These are phyloP conservation scores for Geotrichum phurueaensis DNA, from an alignment of 1,139 yeast genomes.

Conservation along the genomic window DNA sequence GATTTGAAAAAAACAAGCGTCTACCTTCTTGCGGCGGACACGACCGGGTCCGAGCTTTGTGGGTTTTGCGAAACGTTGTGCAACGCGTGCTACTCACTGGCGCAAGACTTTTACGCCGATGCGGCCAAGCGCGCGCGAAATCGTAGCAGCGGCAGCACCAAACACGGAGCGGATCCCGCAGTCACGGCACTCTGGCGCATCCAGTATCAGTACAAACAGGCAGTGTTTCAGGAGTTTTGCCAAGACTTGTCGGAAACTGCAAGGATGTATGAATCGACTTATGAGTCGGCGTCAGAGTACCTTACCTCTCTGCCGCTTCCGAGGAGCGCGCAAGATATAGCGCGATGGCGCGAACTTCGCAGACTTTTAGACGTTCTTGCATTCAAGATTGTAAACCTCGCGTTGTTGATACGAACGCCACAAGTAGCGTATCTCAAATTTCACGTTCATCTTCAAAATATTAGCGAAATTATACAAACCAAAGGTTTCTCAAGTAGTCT, in stretches of 20 bases:
- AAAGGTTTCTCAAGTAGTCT: slow-evolving; percentile 25
- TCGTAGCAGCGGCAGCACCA: slow-evolving; percentile 25
- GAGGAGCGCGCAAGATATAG: slow-evolving; percentile 12
- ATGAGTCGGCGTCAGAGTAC: slow-evolving; percentile 42
- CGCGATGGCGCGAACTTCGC: slow-evolving; percentile 43
- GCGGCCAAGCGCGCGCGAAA: slow-evolving; percentile 38
- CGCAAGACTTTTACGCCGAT: slow-evolving; percentile 41
- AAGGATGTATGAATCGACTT: slow-evolving; percentile 45
- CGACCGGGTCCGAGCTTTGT: slow-evolving; percentile 37
- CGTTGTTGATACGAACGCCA: slow-evolving; percentile 56
- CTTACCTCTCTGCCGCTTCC: slow-evolving; percentile 30
- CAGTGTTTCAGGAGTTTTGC: slow-evolving; percentile 43
- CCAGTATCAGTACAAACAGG: slow-evolving; percentile 46
- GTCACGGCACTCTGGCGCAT: slow-evolving; percentile 37
- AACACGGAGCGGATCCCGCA: slow-evolving; percentile 17
- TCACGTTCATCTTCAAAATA: slow-evolving; percentile 51
- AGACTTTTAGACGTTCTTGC: slow-evolving; percentile 53
- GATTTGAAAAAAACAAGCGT: slow-evolving; percentile 33
- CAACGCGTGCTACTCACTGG: slow-evolving; percentile 36
- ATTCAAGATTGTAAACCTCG: slow-evolving; percentile 56
- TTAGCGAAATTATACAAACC: slow-evolving; percentile 18
- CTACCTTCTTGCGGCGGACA: slow-evolving; percentile 41
- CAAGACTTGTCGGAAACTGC: slow-evolving; percentile 44
- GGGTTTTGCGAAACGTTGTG: slow-evolving; percentile 38
- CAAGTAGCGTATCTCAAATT: slow-evolving; percentile 58